These are phyloP conservation scores for Ustilago curta DNA, from an alignment of 1,284 basidiomycete genomes.

Conservation along the genomic window DNA sequence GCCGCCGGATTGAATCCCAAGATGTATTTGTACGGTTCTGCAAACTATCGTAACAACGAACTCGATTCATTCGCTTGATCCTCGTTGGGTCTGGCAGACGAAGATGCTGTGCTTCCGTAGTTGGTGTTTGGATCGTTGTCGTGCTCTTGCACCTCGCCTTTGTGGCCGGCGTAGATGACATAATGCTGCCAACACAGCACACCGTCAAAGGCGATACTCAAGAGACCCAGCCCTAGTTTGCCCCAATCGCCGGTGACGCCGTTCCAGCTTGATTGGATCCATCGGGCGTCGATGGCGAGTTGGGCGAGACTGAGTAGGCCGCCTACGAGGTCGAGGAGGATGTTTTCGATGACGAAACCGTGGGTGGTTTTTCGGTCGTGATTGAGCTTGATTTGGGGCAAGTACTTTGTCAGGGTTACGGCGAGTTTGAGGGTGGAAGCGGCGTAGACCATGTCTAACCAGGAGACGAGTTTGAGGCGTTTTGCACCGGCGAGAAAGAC, in stretches of 20 bases:
- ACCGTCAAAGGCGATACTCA: conserved; percentile 69
- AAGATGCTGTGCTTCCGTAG: conserved; percentile 12
- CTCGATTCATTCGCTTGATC: conserved; percentile 1
- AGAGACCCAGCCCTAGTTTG: conserved; percentile 68
- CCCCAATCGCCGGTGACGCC: conserved; percentile 65
- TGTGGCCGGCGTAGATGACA: conserved; percentile 56
- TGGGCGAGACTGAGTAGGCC: conserved; percentile 66
- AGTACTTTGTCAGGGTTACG: conserved; percentile 69
- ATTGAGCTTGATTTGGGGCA: conserved; percentile 68
- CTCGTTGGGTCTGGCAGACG: neutral
- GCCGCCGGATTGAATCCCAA: neutral
- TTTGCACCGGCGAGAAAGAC: conserved; percentile 27
- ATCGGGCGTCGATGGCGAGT: conserved; percentile 61
- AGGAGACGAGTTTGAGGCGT: conserved; percentile 9
- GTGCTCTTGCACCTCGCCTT: neutral
- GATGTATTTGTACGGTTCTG: conserved; percentile 7
- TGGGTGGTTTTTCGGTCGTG: conserved; percentile 65
- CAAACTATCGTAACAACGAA: conserved; percentile 12
- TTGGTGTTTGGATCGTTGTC: neutral
- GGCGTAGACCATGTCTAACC: conserved; percentile 53
- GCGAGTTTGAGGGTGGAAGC: conserved; percentile 69
- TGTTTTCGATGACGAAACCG: conserved; percentile 70
- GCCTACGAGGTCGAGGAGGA: conserved; percentile 69
- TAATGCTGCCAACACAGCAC: conserved; percentile 70
- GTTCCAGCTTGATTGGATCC: conserved; percentile 59